Base-by-base conservation (phyloP, 305 asterid species). In the Striga hermonthica region DNA sequence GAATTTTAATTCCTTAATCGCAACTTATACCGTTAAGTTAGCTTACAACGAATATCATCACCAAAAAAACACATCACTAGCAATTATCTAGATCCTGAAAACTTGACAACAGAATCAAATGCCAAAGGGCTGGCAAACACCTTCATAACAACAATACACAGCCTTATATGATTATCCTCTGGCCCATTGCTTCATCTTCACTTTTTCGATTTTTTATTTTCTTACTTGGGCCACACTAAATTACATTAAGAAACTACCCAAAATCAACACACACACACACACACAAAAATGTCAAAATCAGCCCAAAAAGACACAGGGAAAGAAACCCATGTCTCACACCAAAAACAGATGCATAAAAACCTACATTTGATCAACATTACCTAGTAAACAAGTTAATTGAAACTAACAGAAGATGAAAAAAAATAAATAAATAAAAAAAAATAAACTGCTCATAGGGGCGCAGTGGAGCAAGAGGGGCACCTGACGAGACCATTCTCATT, bases 401-500 rank as follows among this genome's bases (percentile, higher is more conserved):
- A 34, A 13, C 65, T 56, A 73, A 60, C 68, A 43, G 68, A 22
- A 22, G 31, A 22, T 1, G 2, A 22, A 22, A 22, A 22, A 22
- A 22, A 22, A 22, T 22, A 22, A 22, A 22, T 0, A 22, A 22
- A 22, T 22, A 2, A 22, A 22, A 22, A 22, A 22, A 22, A 66
- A 16, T 35, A 38, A 39, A 68, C 56, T 67, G 77, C 49, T 81
- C 72, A 80, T 5, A 74, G 63, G 49, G 83, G 80, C 1, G 80
- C 79, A 63, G 68, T 79, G 68, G 82, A 86, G 72, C 98, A 92
- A 78, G 91, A 84, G 10, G 96, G 86, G 95, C 98, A 92, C 95
- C 95, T 90, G 86, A 86, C 72, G 74, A 89, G 85, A 62, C 98
- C 98, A 73, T 92, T 87, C 83, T 84, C 96, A 66, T 87, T 89